These are phyloP conservation scores for Rhizophlyctis rosea DNA, from an alignment of 192 early-diverging fungal genomes.

Conservation along the genomic window DNA sequence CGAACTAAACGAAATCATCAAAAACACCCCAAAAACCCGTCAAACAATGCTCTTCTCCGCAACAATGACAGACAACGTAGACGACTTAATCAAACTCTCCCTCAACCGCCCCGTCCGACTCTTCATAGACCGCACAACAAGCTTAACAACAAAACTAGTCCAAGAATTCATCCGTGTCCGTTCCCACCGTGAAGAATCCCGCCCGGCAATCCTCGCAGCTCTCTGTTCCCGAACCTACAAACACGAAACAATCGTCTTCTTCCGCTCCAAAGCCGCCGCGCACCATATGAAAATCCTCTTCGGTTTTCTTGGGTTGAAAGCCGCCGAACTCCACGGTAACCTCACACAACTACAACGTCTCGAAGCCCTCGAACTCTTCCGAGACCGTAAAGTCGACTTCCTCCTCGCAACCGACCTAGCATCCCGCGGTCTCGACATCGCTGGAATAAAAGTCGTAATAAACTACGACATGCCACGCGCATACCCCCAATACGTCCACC, in stretches of 20 bases:
- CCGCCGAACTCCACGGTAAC: constrained; percentile 94
- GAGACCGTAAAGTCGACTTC: constrained; percentile 80
- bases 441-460: constrained; percentile 94
- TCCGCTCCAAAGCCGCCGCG: constrained; percentile 89
- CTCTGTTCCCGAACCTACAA: constrained; percentile 82
- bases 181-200: constrained; percentile 75
- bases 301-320: constrained; percentile 79
- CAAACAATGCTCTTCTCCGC: constrained; percentile 99
- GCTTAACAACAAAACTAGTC: constrained; percentile 69
- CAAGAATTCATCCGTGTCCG: constrained; percentile 98
- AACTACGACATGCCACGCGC: constrained; percentile 97
- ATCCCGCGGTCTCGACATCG: constrained; percentile 94
- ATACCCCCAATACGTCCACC: constrained; percentile 90
- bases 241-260: constrained; percentile 83
- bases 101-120: constrained; percentile 84
- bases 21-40: constrained; percentile 76
- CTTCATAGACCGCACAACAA: constrained; percentile 81
- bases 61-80: constrained; percentile 97
- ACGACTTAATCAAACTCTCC: constrained; percentile 91
- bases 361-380: constrained; percentile 86
- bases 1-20: constrained; percentile 94
- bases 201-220: constrained; percentile 80
- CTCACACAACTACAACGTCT: constrained; percentile 87
- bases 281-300: constrained; percentile 99
- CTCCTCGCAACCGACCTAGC: constrained; percentile 96